These are phyloP conservation scores for Xerocomus brunneocitrinus DNA, from an alignment of 768 basidiomycete genomes.

Conservation along the genomic window DNA sequence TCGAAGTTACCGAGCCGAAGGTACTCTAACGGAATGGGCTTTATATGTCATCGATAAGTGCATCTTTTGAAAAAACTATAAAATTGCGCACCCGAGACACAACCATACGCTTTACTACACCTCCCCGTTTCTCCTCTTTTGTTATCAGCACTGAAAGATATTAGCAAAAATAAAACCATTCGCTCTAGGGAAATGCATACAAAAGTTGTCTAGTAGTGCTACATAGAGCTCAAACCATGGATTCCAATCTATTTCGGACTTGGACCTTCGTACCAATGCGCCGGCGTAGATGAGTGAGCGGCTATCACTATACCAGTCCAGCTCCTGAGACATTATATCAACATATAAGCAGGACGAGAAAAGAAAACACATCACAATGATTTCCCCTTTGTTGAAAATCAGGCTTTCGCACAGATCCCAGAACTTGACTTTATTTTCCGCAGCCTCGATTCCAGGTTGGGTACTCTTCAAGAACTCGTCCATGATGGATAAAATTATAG, in stretches of 20 bases:
- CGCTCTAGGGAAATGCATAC: conserved; percentile 38
- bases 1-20: conserved; percentile 68
- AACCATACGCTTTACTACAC: conserved; percentile 46
- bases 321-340: conserved; percentile 48
- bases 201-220: conserved; percentile 71
- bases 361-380: conserved; percentile 54
- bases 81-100: conserved; percentile 56
- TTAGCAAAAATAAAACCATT: background rate
- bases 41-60: conserved; percentile 9
- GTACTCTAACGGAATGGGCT: conserved; percentile 81
- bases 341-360: background rate
- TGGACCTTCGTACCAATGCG: conserved; percentile 53
- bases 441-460: conserved; percentile 87
- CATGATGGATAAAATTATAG: conserved; percentile 64
- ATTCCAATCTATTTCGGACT: conserved; percentile 61
- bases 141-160: conserved; percentile 53
- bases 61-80: background rate
- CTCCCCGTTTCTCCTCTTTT: conserved; percentile 55
- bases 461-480: conserved; percentile 76
- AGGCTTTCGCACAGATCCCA: conserved; percentile 77
- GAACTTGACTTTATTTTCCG: conserved; percentile 86
- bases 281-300: conserved; percentile 69
- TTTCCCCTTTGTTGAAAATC: conserved; percentile 71
- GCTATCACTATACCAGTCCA: conserved; percentile 75
- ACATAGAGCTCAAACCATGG: conserved; percentile 69